Base-by-base conservation (phyloP, 306 rosid species). In the Crotalaria pallida region DNA sequence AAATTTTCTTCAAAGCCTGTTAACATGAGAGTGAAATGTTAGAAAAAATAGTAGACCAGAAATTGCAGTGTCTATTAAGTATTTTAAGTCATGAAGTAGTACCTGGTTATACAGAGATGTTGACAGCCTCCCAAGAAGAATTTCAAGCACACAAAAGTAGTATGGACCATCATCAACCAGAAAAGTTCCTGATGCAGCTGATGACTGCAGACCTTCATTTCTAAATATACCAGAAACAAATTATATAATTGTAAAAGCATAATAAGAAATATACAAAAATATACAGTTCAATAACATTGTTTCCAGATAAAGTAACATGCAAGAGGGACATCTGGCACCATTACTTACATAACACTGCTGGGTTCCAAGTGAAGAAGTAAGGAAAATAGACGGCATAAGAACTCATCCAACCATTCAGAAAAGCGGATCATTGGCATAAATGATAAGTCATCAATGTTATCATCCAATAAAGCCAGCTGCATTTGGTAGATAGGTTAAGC, bases 341-440 rank as follows among this genome's bases (percentile, higher is more conserved):
- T 78, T 41, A 82, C 99, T 85, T 69, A 95, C 99, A 87, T 58
- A 71, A 89, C 91, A 81, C 99, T 91, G 89, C 82, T 89, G 58
- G 97, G 97, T 75, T 95, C 99, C 82, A 91, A 80, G 91, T 95
- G 96, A 48, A 89, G 76, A 59, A 95, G 97, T 68, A 95, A 76
- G 69, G 99, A 87, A 81, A 95, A 91, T 34, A 95, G 80, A 57
- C 99, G 99, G 82, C 99, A 95, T 48, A 95, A 89, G 81, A 95
- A 95, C 83, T 95, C 97, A 76, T 95, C 99, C 74, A 95, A 77
- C 99, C 99, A 95, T 79, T 91, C 99, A 47, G 99, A 95, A 82
- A 95, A 89, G 34, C 68, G 85, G 69, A 94, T 84, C 91, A 95
- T 87, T 7, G 97, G 96, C 90, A 91, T 75, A 69, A 86, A 81